Evolutionary conservation across 1,284 basidiomycete genomes (phyloP), one percentile per base, ranked within the genome.

Genomic region (Singerocomus inundabilis): DNA sequence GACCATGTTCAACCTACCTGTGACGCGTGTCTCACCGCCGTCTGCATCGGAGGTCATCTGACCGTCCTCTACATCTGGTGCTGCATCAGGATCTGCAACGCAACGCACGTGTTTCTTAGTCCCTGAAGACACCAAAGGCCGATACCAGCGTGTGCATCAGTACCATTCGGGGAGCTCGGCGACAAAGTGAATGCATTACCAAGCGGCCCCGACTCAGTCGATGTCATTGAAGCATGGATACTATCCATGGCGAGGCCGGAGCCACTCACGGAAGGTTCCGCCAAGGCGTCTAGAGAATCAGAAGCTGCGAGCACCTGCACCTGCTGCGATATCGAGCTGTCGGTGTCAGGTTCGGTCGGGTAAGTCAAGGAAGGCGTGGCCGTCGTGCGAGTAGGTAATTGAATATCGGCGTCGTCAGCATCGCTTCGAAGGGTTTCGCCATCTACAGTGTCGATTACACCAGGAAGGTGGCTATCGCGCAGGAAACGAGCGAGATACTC

Each of bases 401-500:
- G 46, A 6, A 10, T 31, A 32, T 38, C 2, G 48, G 26, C n/a
- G 21, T 28, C 15, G 26, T 8, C 30, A 2, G 1, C 26, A 38
- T 48, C 39, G 4, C 30, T 11, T 21, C 2, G 39, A 6, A 33
- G 38, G 10, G 28, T 26, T 37, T 30, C 36, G 21, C 16, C n/a
- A 24, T 46, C 29, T 7, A 2, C 3, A 3, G 28, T 1, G 26
- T 30, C 26, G 1, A 35, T 29, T 39, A 12, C 18, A 18, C 6
- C 6, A 36, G 32, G 21, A 15, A 24, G 18, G 3, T 33, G 32
- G 38, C 40, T 7, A 2, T 54, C 37, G 7, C 16, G 32, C 15
- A 29, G 1, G 24, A 43, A 46, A 13, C 25, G 44, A 21, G 46
- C 8, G 25, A 36, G 12, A 35, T 51, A 39, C 18, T 56, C 51